A percentile compares a stretch with the other conserved stretches of the same genome.
Evolutionary conservation across 2,329 filamentous ascomycete species (phyloP).

Genomic region (Colletotrichum shisoi): DNA sequence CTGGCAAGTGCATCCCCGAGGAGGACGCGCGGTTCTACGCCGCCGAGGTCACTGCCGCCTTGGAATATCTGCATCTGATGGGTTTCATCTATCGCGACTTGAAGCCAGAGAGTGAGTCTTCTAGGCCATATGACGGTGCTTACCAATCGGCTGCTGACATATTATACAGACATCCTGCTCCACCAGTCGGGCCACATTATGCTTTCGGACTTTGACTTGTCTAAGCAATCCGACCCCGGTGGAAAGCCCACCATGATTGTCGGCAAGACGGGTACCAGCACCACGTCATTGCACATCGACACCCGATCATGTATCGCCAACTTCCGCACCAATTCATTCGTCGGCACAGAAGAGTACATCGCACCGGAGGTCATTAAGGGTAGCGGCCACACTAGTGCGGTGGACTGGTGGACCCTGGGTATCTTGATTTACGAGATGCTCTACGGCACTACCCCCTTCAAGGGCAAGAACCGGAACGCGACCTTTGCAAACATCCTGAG

Average conservation of each 20-base stretch:
- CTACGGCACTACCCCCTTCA: conserved; percentile 97
- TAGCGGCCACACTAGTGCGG: conserved; percentile 95
- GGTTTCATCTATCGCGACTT: conserved; percentile 98
- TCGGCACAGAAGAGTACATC: conserved; percentile 98
- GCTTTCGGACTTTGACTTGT: conserved; percentile 98
- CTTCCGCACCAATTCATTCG: conserved; percentile 98
- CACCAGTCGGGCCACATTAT: conserved; percentile 99
- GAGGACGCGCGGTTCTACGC: conserved; percentile 98
- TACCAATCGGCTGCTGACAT: conserved; percentile 36
- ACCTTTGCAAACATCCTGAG: conserved; percentile 97
- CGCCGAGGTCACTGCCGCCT: conserved; percentile 92
- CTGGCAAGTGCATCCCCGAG: conserved; percentile 96
- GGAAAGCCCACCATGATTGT: conserved; percentile 98
- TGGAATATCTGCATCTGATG: conserved; percentile 98
- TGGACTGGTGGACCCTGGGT: conserved; percentile 99
- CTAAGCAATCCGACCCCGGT: conserved; percentile 94
- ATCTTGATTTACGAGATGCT: conserved; percentile 99
- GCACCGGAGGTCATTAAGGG: conserved; percentile 99
- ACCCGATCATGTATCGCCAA: conserved; percentile 98
- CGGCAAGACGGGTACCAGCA: conserved; percentile 85
- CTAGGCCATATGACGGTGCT: conserved; percentile 1
- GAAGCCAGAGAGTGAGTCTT: conserved; percentile 89
- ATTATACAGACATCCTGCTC: conserved; percentile 80
- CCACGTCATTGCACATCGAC: conserved; percentile 91
- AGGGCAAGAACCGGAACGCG: conserved; percentile 97